Base-by-base conservation (phyloP, 2,329 filamentous ascomycete genomes). In the Aspergillus neoniger region DNA sequence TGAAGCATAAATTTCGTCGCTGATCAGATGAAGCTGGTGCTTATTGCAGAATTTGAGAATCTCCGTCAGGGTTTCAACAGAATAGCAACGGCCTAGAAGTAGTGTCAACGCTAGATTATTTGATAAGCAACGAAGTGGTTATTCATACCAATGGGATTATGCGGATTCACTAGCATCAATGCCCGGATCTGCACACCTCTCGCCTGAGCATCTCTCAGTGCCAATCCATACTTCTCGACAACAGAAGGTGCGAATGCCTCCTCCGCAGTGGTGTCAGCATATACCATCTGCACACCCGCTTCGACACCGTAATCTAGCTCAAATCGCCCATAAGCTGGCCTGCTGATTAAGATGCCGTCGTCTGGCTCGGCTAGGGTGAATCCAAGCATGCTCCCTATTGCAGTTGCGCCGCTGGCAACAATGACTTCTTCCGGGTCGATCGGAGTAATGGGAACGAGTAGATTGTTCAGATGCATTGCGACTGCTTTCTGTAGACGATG, bases 1-100 rank as follows among this genome's bases (percentile, higher is more conserved):
- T 1, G 83, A 69, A 3, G 82, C 84, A 65, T 86, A 86, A 14
- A 86, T 79, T 66, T 86, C 84, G 66, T 86, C 84, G 63, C 78
- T 80, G 67, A 86, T 79, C 28, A 86, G 74, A 65, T 86, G 83
- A 10, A 86, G 73, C 1, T 72, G 62, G 61, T 85, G 70, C 49
- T 74, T 76, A 39, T 81, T 71, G 65, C 83, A 85, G 52, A 86
- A 74, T 7, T 68, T 65, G 71, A 85, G 77, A n/a, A 84, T 73
- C 6, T 73, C 76, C 1, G 76, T 62, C 7, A 85, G 65, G 1
- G 77, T 76, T 9, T 73, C 67, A 3, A 69, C 70, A 4, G 81
- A 65, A 62, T 82, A 83, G 68, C 81, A 83, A 10, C 79, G 75
- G 57, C 65, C 55, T 76, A 63, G 1, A 62, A 1, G 62, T 62